Conservation (phyloP, 2,329 filamentous ascomycete genomes). For the Fusarium buxicola region DNA sequence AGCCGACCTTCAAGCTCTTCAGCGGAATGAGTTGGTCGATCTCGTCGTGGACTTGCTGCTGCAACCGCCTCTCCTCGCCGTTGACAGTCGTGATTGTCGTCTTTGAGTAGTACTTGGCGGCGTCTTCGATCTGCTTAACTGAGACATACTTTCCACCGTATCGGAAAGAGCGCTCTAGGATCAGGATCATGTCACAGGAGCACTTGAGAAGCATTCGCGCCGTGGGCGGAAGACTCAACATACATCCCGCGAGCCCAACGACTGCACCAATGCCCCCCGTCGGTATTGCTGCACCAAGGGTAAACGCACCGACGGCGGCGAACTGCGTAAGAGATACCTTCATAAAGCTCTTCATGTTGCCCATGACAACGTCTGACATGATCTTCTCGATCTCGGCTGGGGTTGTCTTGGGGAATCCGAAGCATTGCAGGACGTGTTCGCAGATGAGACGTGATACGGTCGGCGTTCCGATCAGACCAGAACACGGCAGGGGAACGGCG, state of each 20-base stretch:
- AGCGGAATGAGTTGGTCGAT: conserved; percentile 40
- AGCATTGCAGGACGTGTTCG: conserved; percentile 44
- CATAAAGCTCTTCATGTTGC: conserved; percentile 37
- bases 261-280: conserved; percentile 38
- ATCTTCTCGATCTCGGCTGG: conserved; percentile 40
- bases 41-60: conserved; percentile 44
- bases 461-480: conserved; percentile 42
- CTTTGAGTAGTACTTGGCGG: conserved; percentile 41
- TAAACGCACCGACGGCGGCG: conserved; percentile 16
- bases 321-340: conserved; percentile 41
- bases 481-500: conserved; percentile 40
- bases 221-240: conserved; percentile 35
- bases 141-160: conserved; percentile 45
- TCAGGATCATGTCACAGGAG: conserved; percentile 44
- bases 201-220: conserved; percentile 44
- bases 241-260: conserved; percentile 32
- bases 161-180: conserved; percentile 39
- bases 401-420: conserved; percentile 43
- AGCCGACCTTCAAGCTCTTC: conserved; percentile 37
- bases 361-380: conserved; percentile 42
- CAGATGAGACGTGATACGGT: conserved; percentile 45
- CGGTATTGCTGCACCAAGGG: conserved; percentile 34
- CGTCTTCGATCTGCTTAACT: conserved; percentile 43
- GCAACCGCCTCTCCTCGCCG: conserved; percentile 36
- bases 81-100: conserved; percentile 35